Percentiles rank a stretch among this genome's conserved stretches.
Evolutionary conservation across 169 alveolate genomes (phyloP).

Genomic region (Cryptosporidium tyzzeri): DNA sequence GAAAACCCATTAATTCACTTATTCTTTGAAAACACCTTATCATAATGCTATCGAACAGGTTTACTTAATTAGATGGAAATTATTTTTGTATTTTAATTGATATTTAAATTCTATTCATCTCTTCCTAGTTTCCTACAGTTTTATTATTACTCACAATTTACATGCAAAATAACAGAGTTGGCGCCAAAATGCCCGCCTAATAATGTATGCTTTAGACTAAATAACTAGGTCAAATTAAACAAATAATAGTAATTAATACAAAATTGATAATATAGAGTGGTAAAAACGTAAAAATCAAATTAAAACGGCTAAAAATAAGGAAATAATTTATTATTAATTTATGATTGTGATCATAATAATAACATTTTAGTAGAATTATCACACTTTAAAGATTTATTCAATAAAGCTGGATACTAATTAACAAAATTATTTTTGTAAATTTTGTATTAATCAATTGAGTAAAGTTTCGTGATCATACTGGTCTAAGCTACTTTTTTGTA

Average conservation of each 20-base stretch:
- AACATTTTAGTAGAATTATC: neutral
- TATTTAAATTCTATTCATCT: no score
- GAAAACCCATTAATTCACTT: neutral
- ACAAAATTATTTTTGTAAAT: neutral
- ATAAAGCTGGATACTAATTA: neutral
- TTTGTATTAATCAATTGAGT: neutral
- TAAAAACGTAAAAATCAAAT: neutral
- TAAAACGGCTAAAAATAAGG: neutral
- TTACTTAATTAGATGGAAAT: no score
- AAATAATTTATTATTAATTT: neutral
- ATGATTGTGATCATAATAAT: neutral
- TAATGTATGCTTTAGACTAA: constrained; percentile 12
- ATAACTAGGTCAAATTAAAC: neutral
- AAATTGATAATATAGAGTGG: neutral
- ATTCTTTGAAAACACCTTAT: neutral
- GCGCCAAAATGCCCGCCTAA: constrained; percentile 26
- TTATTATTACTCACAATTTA: neutral
- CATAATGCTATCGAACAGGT: neutral
- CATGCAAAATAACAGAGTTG: neutral
- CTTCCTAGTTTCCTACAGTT: neutral
- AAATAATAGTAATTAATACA: neutral
- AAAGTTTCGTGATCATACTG: neutral
- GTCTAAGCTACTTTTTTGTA: neutral
- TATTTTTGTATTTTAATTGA: no score
- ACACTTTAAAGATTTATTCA: neutral